Percentiles rank a stretch among this genome's conserved stretches.
phyloP scores from a whole-genome alignment of 108 stramenopile species.

The Cyclotella atomus region DNA sequence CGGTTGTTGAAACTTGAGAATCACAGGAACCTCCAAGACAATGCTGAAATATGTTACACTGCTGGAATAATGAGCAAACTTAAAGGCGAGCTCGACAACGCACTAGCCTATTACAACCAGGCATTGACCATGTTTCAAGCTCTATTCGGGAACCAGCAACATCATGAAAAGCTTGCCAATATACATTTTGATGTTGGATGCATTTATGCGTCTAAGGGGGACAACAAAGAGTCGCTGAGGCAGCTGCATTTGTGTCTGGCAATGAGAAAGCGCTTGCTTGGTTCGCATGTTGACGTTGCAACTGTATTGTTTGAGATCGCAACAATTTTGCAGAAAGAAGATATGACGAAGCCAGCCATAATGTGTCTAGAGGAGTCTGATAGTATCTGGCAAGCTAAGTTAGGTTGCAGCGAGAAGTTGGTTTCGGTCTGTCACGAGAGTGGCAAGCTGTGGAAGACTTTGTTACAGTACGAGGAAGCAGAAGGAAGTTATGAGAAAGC shows the following conservation, averaged over 20 bases:
- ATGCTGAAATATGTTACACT: conserved; percentile 50
- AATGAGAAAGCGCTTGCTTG: conserved; percentile 70
- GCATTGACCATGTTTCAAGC: conserved; percentile 52
- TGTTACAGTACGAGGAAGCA: conserved; percentile 58
- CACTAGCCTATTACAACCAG: conserved; percentile 37
- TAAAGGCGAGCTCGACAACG: conserved; percentile 33
- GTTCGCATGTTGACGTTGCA: conserved; percentile 84
- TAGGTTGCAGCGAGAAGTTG: conserved; percentile 74
- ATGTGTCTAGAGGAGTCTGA: conserved; percentile 78
- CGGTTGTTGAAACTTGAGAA: conserved; percentile 41
- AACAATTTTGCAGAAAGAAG: conserved; percentile 17
- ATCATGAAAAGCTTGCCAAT: conserved; percentile 47
- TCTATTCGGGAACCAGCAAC: conserved; percentile 24
- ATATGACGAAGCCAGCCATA: conserved; percentile 62
- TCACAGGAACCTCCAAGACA: conserved; percentile 42
- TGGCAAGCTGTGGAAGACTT: conserved; percentile 69
- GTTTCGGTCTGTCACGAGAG: conserved; percentile 53
- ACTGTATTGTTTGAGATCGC: conserved; percentile 81
- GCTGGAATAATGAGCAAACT: conserved; percentile 47
- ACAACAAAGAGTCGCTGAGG: conserved; percentile 67
- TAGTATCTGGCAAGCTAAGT: conserved; percentile 70
- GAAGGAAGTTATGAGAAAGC: conserved; percentile 77
- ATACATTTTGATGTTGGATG: conserved; percentile 69
- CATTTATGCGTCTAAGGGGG: conserved; percentile 60
- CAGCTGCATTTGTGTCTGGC: conserved; percentile 72